phyloP scores from a whole-genome alignment of 2,329 filamentous ascomycete species.

The Rosellinia necatrix region DNA sequence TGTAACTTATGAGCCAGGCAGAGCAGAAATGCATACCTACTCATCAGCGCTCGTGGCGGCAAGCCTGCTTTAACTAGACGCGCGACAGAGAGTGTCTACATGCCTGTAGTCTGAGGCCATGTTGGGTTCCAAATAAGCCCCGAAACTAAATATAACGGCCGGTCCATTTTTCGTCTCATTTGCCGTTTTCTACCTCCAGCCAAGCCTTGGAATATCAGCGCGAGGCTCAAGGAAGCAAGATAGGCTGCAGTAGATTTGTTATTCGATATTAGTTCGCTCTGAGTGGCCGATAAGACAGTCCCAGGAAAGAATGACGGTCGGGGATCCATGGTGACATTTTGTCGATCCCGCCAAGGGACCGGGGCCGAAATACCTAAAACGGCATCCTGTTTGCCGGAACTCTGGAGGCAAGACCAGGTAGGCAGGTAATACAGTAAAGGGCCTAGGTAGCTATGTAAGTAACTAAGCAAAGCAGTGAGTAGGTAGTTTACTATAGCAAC shows the following conservation, averaged over 20 bases:
- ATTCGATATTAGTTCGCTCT: too few relatives aligned
- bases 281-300: neutral
- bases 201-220: conserved; percentile 18
- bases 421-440: too few relatives aligned
- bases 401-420: too few relatives aligned
- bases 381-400: neutral
- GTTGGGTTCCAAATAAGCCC: neutral
- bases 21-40: too few relatives aligned
- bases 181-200: conserved; percentile 7
- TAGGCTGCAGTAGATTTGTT: neutral
- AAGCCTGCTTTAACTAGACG: conserved; percentile 3
- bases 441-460: too few relatives aligned
- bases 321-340: conserved; percentile 1
- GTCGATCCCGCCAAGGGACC: conserved; percentile 11
- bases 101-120: neutral
- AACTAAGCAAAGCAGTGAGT: too few relatives aligned
- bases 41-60: neutral
- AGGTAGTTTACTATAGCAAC: too few relatives aligned
- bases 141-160: conserved; percentile 11
- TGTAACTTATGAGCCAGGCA: too few relatives aligned
- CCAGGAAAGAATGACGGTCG: neutral
- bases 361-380: neutral
- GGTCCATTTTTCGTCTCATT: conserved; percentile 5
- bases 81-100: neutral
- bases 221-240: neutral